Evolutionary conservation across 1,284 basidiomycete species (phyloP), one percentile per base, ranked within the genome.

Genomic region (Leucoagaricus sp.): DNA sequence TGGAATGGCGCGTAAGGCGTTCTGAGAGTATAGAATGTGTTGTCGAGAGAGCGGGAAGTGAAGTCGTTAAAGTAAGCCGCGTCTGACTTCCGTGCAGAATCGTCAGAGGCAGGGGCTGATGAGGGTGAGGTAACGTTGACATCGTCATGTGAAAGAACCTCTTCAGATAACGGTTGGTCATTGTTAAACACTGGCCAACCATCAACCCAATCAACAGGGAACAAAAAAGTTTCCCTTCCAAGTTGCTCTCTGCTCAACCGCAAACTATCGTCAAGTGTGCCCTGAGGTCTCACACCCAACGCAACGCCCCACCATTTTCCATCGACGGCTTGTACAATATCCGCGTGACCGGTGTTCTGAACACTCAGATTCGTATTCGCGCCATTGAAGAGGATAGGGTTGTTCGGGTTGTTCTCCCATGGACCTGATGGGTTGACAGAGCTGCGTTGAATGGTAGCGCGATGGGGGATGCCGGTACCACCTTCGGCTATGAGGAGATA

Each of bases 261-360:
- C 41, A 44, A 42, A n/a, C 6, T 13, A 40, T 56, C 54, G 15
- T 38, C 48, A 15, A 26, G 29, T 12, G 2, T 13, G 3, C 55
- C 55, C n/a, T 77, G 75, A 0, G 75, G 73, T 25, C 72, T 68
- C n/a, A 74, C 74, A 6, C 74, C 75, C 15, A 78, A 61, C 1
- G 74, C 72, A n/a, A 75, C 74, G 15, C 75, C 74, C 74, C 75
- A 78, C 76, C 75, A 78, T 23, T 64, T 66, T 15, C 75, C 75
- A 58, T 70, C 67, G 0, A 61, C 53, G 7, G 65, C 74, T 58
- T 76, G 58, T n/a, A 76, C 68, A 17, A 78, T 60, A 60, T 78
- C 75, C 10, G 73, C 67, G 55, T 77, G 75, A 1, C 74, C 75
- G 2, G 76, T 75, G 49, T 69, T 68, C 55, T 78, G 75, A 4